Evolutionary conservation across 129 eudicot genomes (phyloP), one percentile per base, ranked within the genome.

Genomic region (Escallonia rubra): DNA sequence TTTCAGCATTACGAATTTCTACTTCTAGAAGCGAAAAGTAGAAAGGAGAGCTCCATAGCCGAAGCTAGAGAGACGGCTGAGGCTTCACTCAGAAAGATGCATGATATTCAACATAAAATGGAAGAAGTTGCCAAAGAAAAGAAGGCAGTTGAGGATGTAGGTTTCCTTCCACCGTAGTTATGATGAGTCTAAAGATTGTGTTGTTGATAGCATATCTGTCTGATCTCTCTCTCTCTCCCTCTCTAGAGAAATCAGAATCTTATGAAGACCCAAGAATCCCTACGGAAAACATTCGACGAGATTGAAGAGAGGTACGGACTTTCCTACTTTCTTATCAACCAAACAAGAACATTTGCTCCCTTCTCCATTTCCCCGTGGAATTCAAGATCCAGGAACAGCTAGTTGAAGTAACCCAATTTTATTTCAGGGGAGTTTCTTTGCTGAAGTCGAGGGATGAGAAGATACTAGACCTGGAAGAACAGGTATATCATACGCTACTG

Each of bases 1-100:
- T 64, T 40, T 8, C 80, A 94, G 99, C 86, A 87, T 70, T 94
- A 86, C 78, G 99, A 94, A 82, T 60, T 81, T 59, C 83, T 84
- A 61, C 85, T 94, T 38, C 81, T 74, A 9, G 99, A 94, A 74
- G 86, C 87, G 66, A 90, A 67, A 79, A 79, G 81, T 83, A 74
- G 72, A 68, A 87, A 80, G 81, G 96, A 94, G 59, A 61, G 57
- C 46, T 64, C 69, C 9, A 67, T 83, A 68, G 53, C 78, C 58
- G 75, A 81, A 71, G 88, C 94, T 3, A 76, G 78, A 5, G 90
- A 87, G 73, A 81, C 68, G 66, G 90, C 86, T 40, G 74, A 84
- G 64, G 68, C 55, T 73, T 74, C 82, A 66, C 34, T 23, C 34
- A 23, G 34, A 23, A 78, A 42, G 77, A 80, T 79, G 66, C 81